Conservation (phyloP, 2,329 filamentous ascomycete species). For the Ophiostoma australiae region DNA sequence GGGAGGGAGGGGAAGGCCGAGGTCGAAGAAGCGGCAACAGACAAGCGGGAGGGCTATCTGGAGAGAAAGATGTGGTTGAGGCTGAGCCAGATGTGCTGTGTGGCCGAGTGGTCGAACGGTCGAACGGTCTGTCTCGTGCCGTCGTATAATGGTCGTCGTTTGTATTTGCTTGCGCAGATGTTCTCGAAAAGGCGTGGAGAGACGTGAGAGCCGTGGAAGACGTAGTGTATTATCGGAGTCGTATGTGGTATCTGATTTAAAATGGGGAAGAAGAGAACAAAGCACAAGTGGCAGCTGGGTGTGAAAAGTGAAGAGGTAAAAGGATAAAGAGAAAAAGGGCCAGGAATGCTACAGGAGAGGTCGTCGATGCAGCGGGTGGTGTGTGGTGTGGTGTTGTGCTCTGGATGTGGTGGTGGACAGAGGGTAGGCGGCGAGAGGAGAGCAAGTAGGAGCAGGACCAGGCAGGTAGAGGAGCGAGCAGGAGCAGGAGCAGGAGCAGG, state of each 20-base stretch:
- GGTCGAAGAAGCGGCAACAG: constrained; percentile 13
- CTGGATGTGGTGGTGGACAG: neutral
- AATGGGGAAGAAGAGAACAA: constrained; percentile 6
- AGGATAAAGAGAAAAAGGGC: neutral
- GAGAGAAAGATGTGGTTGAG: neutral
- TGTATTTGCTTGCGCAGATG: constrained; percentile 1
- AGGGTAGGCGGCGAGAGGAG: neutral
- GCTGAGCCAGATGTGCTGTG: neutral
- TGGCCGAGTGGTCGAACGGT: too few species aligned
- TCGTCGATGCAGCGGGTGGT: neutral
- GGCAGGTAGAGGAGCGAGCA: too few species aligned
- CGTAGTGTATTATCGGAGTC: constrained; percentile 5
- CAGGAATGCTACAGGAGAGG: constrained; percentile 8
- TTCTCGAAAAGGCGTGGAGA: constrained; percentile 7
- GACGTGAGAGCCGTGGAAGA: neutral
- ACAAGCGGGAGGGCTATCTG: neutral
- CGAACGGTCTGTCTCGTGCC: neutral
- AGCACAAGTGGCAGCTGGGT: neutral
- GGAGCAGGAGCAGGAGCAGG: neutral
- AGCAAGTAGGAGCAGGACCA: too few species aligned
- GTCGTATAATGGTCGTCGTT: neutral
- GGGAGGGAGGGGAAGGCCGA: neutral
- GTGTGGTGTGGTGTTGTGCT: neutral
- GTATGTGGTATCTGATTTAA: constrained; percentile 12
- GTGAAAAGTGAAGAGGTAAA: neutral